Evolutionary conservation across 441 rosid genomes (phyloP).

Genomic region (Syzygium malaccense): DNA sequence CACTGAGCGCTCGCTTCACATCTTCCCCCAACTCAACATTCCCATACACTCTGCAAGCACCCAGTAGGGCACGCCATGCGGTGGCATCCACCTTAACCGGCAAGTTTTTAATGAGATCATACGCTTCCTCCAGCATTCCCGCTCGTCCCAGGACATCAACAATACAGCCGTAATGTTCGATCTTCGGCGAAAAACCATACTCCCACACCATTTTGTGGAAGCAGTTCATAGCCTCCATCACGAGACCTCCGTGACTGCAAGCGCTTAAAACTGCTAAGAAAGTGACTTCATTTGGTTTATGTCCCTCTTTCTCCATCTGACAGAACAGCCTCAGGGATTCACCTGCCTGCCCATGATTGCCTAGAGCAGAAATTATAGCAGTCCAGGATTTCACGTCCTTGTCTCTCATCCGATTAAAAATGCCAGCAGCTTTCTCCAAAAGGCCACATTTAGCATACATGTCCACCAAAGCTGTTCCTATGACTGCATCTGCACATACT

Average conservation of each 20-base stretch:
- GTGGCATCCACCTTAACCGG: background rate
- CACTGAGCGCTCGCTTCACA: slow-evolving; percentile 1
- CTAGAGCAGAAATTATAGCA: slow-evolving; percentile 52
- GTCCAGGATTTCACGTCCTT: slow-evolving; percentile 65
- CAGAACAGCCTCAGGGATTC: slow-evolving; percentile 33
- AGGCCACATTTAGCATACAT: slow-evolving; percentile 55
- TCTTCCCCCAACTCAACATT: background rate
- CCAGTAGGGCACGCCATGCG: background rate
- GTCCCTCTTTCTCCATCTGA: slow-evolving; percentile 44
- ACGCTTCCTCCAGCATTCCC: slow-evolving; percentile 53
- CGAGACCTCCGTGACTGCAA: slow-evolving; percentile 64
- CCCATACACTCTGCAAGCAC: background rate
- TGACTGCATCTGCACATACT: slow-evolving; percentile 31
- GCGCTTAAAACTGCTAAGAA: slow-evolving; percentile 56
- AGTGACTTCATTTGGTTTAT: slow-evolving; percentile 49
- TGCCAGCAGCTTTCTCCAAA: slow-evolving; percentile 33
- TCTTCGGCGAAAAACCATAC: slow-evolving; percentile 30
- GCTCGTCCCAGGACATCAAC: slow-evolving; percentile 60
- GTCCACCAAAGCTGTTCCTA: slow-evolving; percentile 54
- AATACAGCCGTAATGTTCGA: slow-evolving; percentile 62
- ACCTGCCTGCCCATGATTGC: slow-evolving; percentile 43
- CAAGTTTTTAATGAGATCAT: slow-evolving; percentile 15
- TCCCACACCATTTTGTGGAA: slow-evolving; percentile 46
- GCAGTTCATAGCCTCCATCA: slow-evolving; percentile 36
- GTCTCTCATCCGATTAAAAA: slow-evolving; percentile 33